These are phyloP conservation scores for Pestalotiopsis sp. DNA, from an alignment of 2,329 filamentous ascomycete species.

Conservation along the genomic window DNA sequence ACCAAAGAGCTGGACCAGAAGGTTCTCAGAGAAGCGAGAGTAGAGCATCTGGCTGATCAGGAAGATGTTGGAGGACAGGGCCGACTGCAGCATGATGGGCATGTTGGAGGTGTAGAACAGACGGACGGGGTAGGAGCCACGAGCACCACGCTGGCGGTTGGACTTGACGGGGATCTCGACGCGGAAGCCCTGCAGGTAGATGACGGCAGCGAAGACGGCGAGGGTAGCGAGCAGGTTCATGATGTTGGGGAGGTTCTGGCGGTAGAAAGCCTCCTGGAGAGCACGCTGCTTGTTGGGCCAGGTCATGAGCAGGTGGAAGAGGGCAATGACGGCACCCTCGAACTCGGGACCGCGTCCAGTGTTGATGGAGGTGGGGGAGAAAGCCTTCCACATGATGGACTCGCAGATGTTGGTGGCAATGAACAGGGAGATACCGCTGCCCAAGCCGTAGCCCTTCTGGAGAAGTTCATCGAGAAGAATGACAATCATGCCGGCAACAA, in stretches of 20 bases:
- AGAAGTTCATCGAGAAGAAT: conserved; percentile 98
- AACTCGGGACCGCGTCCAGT: conserved; percentile 98
- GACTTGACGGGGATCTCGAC: conserved; percentile 99
- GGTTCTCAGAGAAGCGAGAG: conserved; percentile 98
- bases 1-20: conserved; percentile 94
- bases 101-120: conserved; percentile 99
- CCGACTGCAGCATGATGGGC: conserved; percentile 99
- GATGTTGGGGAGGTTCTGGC: conserved; percentile 98
- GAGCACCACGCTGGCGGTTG: conserved; percentile 96
- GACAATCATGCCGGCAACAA: conserved; percentile 96
- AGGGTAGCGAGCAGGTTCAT: conserved; percentile 97
- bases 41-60: conserved; percentile 99
- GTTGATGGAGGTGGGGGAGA: conserved; percentile 99
- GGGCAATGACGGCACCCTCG: conserved; percentile 95
- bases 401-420: conserved; percentile 99
- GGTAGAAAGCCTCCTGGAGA: conserved; percentile 97
- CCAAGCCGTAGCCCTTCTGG: conserved; percentile 98
- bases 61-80: conserved; percentile 98
- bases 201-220: conserved; percentile 92
- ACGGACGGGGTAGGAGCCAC: conserved; percentile 96
- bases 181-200: conserved; percentile 99
- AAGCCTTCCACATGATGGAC: conserved; percentile 99
- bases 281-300: conserved; percentile 99
- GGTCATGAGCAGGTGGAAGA: conserved; percentile 97
- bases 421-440: conserved; percentile 98